These are phyloP conservation scores for Aspergillus sp. DNA, from an alignment of 2,329 filamentous ascomycete genomes.

Conservation along the genomic window DNA sequence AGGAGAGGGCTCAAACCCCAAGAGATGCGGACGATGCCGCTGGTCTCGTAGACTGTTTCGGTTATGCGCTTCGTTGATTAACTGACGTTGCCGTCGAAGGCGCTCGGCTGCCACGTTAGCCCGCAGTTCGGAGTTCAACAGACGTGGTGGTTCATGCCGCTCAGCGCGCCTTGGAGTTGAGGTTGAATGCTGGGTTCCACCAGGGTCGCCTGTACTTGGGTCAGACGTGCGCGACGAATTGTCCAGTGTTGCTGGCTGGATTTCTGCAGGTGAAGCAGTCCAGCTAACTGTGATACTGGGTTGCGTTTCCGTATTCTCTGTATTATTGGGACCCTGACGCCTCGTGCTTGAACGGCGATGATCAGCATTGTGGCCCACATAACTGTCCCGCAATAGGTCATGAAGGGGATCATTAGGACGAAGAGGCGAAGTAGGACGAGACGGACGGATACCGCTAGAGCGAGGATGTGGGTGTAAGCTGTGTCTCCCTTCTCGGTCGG, in stretches of 20 bases:
- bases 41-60: constrained; percentile 24
- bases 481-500: constrained; percentile 23
- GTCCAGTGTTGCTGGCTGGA: constrained; percentile 24
- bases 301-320: constrained; percentile 21
- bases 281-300: constrained; percentile 32
- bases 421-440: constrained; percentile 29
- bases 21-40: constrained; percentile 27
- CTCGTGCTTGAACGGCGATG: constrained; percentile 27
- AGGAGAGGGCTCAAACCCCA: constrained; percentile 30
- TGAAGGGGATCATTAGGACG: constrained; percentile 21
- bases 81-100: constrained; percentile 31
- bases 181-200: constrained; percentile 25
- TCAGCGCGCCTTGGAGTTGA: constrained; percentile 30
- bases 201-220: constrained; percentile 15
- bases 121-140: constrained; percentile 28
- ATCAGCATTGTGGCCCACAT: constrained; percentile 19
- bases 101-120: constrained; percentile 35
- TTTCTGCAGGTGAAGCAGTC: constrained; percentile 35
- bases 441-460: constrained; percentile 20
- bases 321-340: constrained; percentile 30
- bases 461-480: constrained; percentile 23
- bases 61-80: constrained; percentile 27
- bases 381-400: constrained; percentile 25
- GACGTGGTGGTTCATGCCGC: constrained; percentile 21
- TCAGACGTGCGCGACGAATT: constrained; percentile 14